A percentile compares a stretch with the other conserved stretches of the same genome.
phyloP scores from a whole-genome alignment of 1,284 basidiomycete species.

The Pascua guehoae region DNA sequence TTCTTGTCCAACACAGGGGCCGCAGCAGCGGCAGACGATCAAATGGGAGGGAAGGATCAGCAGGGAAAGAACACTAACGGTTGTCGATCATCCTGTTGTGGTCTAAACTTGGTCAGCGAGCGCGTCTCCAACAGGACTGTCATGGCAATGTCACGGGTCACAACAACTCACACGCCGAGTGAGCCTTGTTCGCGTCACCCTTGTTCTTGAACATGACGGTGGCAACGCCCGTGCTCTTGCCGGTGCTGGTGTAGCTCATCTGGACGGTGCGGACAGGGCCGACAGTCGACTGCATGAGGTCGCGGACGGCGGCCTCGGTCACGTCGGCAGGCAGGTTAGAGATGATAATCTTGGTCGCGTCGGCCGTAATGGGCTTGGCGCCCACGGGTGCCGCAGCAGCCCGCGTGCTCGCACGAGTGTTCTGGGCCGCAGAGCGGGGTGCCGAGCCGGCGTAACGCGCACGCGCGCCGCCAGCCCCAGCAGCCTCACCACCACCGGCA shows the following conservation, averaged over 20 bases:
- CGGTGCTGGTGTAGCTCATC: constrained; percentile 78
- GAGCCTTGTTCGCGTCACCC: constrained; percentile 89
- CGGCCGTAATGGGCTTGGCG: constrained; percentile 48
- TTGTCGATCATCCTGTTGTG: constrained; percentile 99
- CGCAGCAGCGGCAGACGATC: constrained; percentile 10
- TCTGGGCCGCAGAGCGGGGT: constrained; percentile 19
- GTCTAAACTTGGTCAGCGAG: constrained; percentile 50
- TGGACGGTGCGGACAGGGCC: constrained; percentile 79
- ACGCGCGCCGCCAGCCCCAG: constrained; percentile 50
- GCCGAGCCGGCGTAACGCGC: constrained; percentile 50
- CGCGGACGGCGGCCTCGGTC: constrained; percentile 88
- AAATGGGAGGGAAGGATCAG: constrained; percentile 10
- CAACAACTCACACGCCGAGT: constrained; percentile 62
- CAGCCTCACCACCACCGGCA: constrained; percentile 25
- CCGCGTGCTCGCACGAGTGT: constrained; percentile 6
- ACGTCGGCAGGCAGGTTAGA: constrained; percentile 94
- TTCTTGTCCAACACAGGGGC: neutral
- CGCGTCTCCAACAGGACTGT: neutral
- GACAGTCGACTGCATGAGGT: constrained; percentile 87
- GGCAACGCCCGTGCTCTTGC: constrained; percentile 85
- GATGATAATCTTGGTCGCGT: constrained; percentile 88
- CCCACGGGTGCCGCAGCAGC: constrained; percentile 39
- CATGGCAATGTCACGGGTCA: neutral
- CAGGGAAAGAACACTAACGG: constrained; percentile 71
- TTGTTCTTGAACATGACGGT: constrained; percentile 80